These are phyloP conservation scores for Auricularia cornea DNA, from an alignment of 768 basidiomycete species.

Conservation along the genomic window DNA sequence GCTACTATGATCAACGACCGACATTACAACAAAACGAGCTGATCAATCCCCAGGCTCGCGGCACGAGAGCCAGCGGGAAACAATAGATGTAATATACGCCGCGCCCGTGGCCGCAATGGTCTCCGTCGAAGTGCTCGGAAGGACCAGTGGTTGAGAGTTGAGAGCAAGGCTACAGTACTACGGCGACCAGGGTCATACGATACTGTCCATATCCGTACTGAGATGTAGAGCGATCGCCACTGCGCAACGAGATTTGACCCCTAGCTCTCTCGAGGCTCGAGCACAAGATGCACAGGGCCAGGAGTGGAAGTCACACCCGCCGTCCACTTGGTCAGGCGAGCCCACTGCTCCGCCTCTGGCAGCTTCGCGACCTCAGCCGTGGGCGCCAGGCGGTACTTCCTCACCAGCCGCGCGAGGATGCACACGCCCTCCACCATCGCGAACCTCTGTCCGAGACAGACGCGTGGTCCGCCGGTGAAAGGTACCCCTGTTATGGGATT, in stretches of 20 bases:
- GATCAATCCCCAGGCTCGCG: too few species aligned
- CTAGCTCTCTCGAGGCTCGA: neutral
- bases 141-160: too few species aligned
- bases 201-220: too few species aligned
- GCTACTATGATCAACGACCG: neutral
- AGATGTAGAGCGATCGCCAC: too few species aligned
- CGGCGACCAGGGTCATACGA: too few species aligned
- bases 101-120: too few species aligned
- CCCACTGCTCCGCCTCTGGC: conserved; percentile 26
- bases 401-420: conserved; percentile 36
- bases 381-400: conserved; percentile 32
- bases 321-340: conserved; percentile 28
- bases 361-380: conserved; percentile 27
- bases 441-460: conserved; percentile 44
- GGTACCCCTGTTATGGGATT: conserved; percentile 26
- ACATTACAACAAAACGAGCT: too few species aligned
- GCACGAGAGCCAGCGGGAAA: too few species aligned
- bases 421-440: conserved; percentile 34
- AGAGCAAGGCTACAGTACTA: too few species aligned
- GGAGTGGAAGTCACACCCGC: conserved; percentile 30
- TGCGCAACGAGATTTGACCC: too few species aligned
- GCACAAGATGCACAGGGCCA: neutral
- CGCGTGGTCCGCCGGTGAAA: conserved; percentile 38
- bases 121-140: too few species aligned
- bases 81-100: too few species aligned